Evolutionary conservation across 2,329 filamentous ascomycete genomes (phyloP).

Genomic region (Pseudopithomyces chartarum): DNA sequence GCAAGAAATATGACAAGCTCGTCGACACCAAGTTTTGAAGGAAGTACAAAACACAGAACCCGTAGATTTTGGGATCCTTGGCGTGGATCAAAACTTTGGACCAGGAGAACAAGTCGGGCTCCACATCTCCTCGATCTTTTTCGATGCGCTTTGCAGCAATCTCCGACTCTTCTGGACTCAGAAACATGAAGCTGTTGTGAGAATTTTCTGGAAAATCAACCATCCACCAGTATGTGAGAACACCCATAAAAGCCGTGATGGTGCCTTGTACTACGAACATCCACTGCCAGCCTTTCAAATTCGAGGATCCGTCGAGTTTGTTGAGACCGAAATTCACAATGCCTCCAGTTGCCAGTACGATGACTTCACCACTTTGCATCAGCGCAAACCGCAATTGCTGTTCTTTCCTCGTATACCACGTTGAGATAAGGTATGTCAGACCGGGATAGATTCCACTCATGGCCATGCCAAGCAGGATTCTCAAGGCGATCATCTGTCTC

Average conservation of each 20-base stretch:
- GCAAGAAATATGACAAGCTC: slow-evolving; percentile 68
- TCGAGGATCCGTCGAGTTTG: slow-evolving; percentile 60
- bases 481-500: slow-evolving; percentile 71
- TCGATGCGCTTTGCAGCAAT: slow-evolving; percentile 64
- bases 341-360: slow-evolving; percentile 67
- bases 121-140: slow-evolving; percentile 64
- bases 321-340: slow-evolving; percentile 75
- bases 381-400: slow-evolving; percentile 70
- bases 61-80: slow-evolving; percentile 66
- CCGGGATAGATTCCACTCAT: slow-evolving; percentile 56
- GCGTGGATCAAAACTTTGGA: slow-evolving; percentile 61
- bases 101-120: slow-evolving; percentile 62
- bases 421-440: slow-evolving; percentile 60
- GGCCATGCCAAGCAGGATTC: slow-evolving; percentile 68
- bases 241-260: slow-evolving; percentile 62
- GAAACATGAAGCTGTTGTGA: slow-evolving; percentile 61
- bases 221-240: slow-evolving; percentile 72
- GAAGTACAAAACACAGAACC: slow-evolving; percentile 69
- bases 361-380: slow-evolving; percentile 67
- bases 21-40: slow-evolving; percentile 70
- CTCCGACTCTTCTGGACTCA: slow-evolving; percentile 60
- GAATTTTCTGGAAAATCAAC: slow-evolving; percentile 70
- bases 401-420: slow-evolving; percentile 68
- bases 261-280: slow-evolving; percentile 72
- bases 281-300: slow-evolving; percentile 68